phyloP scores from a whole-genome alignment of 805 yeast genomes.

The Zygoascus flipseniorum region DNA sequence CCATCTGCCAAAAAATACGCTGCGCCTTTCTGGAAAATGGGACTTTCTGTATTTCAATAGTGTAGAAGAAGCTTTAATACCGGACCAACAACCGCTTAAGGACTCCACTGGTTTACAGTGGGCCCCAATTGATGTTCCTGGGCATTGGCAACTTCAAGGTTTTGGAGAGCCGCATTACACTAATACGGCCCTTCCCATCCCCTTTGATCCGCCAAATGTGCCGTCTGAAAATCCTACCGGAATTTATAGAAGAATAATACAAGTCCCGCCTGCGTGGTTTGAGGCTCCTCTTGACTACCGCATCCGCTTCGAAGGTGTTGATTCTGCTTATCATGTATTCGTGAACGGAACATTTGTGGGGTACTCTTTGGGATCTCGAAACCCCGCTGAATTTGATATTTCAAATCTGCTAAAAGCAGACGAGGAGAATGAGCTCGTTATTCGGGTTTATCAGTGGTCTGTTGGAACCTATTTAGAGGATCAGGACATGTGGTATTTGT shows the following conservation, averaged over 20 bases:
- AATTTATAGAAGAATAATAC: conserved; percentile 18
- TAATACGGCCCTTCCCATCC: conserved; percentile 27
- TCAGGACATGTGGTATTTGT: conserved; percentile 36
- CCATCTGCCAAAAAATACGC: conserved; percentile 6
- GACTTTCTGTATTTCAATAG: conserved; percentile 13
- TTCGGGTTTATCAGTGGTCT: conserved; percentile 30
- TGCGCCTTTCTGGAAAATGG: conserved; percentile 21
- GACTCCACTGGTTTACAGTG: conserved; percentile 8
- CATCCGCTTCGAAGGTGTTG: conserved; percentile 24
- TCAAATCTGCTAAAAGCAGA: conserved; percentile 4
- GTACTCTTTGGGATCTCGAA: conserved; percentile 27
- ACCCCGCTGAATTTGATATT: conserved; percentile 26
- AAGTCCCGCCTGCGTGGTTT: too few relatives aligned
- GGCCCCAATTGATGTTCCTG: conserved; percentile 25
- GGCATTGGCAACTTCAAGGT: conserved; percentile 32
- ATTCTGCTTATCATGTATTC: conserved; percentile 28
- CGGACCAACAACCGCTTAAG: neutral
- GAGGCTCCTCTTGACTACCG: too few relatives aligned
- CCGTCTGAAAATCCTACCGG: conserved; percentile 30
- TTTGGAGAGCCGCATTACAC: conserved; percentile 30
- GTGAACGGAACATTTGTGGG: conserved; percentile 28
- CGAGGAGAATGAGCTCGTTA: conserved; percentile 16
- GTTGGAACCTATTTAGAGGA: conserved; percentile 31
- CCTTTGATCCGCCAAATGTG: conserved; percentile 28
- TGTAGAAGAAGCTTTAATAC: conserved; percentile 4